Percentiles rank a stretch among this genome's conserved stretches.
These are phyloP conservation scores for Backusella parvicylindrica DNA, from an alignment of 192 early-diverging fungal genomes.

Conservation along the genomic window DNA sequence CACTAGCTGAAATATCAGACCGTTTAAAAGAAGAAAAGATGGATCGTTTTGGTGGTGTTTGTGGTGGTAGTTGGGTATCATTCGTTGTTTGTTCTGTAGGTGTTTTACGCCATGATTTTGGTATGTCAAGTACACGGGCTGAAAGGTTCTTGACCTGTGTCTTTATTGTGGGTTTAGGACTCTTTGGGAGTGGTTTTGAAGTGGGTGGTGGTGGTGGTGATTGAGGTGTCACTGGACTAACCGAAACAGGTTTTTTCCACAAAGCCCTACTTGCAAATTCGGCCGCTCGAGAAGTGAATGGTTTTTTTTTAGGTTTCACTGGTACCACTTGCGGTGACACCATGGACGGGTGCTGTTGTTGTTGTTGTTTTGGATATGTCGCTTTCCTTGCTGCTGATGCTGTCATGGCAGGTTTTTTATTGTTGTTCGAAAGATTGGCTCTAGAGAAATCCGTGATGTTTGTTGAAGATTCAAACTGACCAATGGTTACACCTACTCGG, in stretches of 20 bases:
- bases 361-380: neutral
- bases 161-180: neutral
- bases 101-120: constrained; percentile 1
- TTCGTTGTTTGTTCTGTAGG: neutral
- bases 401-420: neutral
- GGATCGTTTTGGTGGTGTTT: constrained; percentile 7
- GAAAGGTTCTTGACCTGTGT: constrained; percentile 11
- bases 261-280: constrained; percentile 11
- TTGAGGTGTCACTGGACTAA: neutral
- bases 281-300: neutral
- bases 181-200: constrained; percentile 2
- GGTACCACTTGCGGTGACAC: neutral
- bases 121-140: neutral
- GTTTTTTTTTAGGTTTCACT: neutral
- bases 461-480: neutral
- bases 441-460: neutral
- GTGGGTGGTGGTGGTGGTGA: neutral
- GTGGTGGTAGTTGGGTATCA: neutral
- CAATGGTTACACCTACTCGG: neutral
- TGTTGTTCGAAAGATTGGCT: neutral
- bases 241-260: constrained; percentile 1
- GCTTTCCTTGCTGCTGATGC: neutral
- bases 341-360: neutral
- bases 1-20: constrained; percentile 2
- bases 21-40: constrained; percentile 21